Conservation (phyloP, 129 eudicot species). For the Scalesia atractyloides region DNA sequence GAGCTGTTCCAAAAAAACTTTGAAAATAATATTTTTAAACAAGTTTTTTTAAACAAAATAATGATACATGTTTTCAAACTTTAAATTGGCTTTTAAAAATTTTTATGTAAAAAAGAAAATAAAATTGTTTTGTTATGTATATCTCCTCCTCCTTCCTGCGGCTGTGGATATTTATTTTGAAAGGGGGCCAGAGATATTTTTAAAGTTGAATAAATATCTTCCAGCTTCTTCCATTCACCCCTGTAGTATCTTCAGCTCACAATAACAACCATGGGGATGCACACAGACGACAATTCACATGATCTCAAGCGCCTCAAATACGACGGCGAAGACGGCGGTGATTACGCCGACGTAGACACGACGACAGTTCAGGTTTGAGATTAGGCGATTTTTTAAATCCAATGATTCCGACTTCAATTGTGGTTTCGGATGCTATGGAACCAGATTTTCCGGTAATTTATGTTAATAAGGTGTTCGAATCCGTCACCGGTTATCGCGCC, state of each 20-base stretch:
- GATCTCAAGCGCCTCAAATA: conserved; percentile 51
- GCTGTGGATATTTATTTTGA: conserved; percentile 28
- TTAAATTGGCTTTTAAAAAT: too few relatives aligned
- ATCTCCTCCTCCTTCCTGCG: neutral
- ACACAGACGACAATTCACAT: conserved; percentile 20
- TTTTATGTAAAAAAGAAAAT: neutral
- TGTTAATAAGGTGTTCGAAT: conserved; percentile 78
- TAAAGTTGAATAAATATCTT: conserved; percentile 35
- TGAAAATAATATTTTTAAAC: too few relatives aligned
- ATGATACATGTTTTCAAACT: too few relatives aligned
- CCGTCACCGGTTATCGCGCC: conserved; percentile 87
- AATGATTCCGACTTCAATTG: conserved; percentile 67
- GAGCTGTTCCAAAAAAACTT: too few relatives aligned
- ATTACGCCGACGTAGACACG: conserved; percentile 30
- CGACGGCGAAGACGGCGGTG: conserved; percentile 21
- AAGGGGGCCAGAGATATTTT: conserved; percentile 21
- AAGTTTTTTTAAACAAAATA: too few relatives aligned
- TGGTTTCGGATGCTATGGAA: conserved; percentile 86
- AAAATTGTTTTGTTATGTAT: neutral
- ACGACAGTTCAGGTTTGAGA: conserved; percentile 10
- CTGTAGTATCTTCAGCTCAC: neutral
- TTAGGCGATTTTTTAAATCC: conserved; percentile 52
- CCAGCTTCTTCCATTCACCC: neutral
- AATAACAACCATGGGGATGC: conserved; percentile 31
- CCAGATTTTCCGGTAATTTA: conserved; percentile 81